A percentile compares a stretch with the other conserved stretches of the same genome.
phyloP scores from a whole-genome alignment of 139 green algal species.

The Chlorella sp. region DNA sequence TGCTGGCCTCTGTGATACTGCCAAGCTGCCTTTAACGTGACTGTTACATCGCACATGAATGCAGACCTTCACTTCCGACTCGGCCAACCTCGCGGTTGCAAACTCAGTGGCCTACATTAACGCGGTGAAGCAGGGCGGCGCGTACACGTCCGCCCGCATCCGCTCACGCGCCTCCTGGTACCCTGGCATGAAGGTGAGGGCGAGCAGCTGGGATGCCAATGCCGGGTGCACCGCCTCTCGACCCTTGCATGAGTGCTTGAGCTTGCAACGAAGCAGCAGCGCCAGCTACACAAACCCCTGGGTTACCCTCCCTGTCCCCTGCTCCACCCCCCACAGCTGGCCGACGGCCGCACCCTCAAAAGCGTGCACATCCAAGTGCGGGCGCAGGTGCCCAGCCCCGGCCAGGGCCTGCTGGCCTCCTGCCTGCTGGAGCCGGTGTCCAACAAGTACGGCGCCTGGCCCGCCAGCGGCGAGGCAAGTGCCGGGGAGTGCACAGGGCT shows the following conservation, averaged over 20 bases:
- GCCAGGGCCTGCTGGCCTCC: neutral
- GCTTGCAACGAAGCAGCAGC: too few species aligned
- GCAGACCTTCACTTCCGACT: neutral
- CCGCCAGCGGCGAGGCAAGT: neutral
- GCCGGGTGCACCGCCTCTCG: too few species aligned
- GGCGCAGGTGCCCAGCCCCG: neutral
- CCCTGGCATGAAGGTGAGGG: neutral
- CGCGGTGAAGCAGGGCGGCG: neutral
- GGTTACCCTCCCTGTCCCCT: too few species aligned
- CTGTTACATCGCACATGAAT: neutral
- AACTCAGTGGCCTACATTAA: neutral
- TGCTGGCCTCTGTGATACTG: too few species aligned
- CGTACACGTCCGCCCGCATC: neutral
- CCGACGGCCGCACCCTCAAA: neutral
- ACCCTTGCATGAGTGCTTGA: too few species aligned
- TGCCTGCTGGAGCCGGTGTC: neutral
- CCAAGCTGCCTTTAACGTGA: too few species aligned
- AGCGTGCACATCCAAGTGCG: slow-evolving; percentile 12
- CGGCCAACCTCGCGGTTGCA: neutral
- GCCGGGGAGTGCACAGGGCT: too few species aligned
- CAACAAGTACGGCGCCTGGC: neutral
- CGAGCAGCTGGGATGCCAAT: too few species aligned
- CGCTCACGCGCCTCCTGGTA: neutral
- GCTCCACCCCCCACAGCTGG: neutral
- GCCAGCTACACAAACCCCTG: too few species aligned